Evolutionary conservation across 1,284 basidiomycete species (phyloP), one percentile per base, ranked within the genome.

Genomic region (Earliella scabrosa): DNA sequence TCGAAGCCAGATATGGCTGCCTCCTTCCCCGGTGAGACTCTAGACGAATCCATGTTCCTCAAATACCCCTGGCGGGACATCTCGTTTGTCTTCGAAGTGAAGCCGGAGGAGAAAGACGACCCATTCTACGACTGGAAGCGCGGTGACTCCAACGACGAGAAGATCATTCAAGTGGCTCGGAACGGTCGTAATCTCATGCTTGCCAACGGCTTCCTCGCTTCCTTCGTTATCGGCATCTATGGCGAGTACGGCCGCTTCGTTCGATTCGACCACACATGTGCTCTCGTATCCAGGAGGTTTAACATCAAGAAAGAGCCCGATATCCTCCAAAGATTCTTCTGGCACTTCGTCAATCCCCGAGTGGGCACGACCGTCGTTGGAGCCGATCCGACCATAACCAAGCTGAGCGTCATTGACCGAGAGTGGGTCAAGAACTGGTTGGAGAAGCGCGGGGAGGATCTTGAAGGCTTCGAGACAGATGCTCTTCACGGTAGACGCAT

Each of bases 161-260:
- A 47, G 0, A 24, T 58, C 4, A 34, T 46, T 2, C 59, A 60
- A 44, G 36, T 60, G 5, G 52, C 52, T 1, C 46, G 45, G 23
- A 58, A 35, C 26, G 61, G 59, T 2, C 40, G 61, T 10, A 55
- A 45, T 31, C 53, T 63, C 14, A 51, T 63, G 45, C 51, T 54
- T 18, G 54, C 54, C 1, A 59, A 65, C 18, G 51, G 55, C 5
- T 27, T 52, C 27, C 50, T 60, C 26, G 57, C 35, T 8, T 29
- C 40, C 2, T 63, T 56, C 43, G 31, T 48, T 21, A 31, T 64
- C 9, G 63, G 63, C 2, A 44, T 64, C 24, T 64, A 62, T 45
- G 63, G 60, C 5, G 31, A 54, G 3, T 36, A n/a, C 27, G 50
- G 50, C 5, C 60, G 60, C 13, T 54, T 65, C 26, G 54, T 39